phyloP scores from a whole-genome alignment of 169 alveolate species.

The Plasmodium reichenowi region DNA sequence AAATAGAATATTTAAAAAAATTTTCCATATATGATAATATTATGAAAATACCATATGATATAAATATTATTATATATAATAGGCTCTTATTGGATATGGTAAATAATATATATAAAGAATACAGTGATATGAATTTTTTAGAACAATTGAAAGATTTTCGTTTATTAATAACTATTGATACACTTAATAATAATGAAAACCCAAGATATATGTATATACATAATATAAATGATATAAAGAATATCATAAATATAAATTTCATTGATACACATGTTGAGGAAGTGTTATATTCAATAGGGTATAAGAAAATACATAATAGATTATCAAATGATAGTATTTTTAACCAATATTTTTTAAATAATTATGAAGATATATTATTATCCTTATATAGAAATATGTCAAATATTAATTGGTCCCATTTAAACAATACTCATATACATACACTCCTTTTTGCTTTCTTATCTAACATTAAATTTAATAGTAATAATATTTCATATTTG shows the following conservation, averaged over 20 bases:
- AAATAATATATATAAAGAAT: constrained; percentile 20
- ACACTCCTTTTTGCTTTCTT: constrained; percentile 23
- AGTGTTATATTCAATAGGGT: constrained; percentile 44
- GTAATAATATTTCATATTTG: constrained; percentile 52
- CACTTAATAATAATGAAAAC: background rate
- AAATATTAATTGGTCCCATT: constrained; percentile 19
- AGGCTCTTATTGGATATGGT: constrained; percentile 50
- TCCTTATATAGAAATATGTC: constrained; percentile 44
- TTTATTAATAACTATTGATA: constrained; percentile 30
- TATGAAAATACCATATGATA: constrained; percentile 43
- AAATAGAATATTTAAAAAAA: background rate
- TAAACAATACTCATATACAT: constrained; percentile 14
- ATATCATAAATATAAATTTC: constrained; percentile 27
- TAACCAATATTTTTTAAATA: constrained; percentile 32
- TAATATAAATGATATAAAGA: constrained; percentile 37
- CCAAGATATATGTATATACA: constrained; percentile 40
- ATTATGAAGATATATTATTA: constrained; percentile 49
- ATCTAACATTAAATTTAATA: constrained; percentile 42
- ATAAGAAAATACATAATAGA: constrained; percentile 41
- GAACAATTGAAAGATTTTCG: constrained; percentile 25
- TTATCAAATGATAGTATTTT: constrained; percentile 14
- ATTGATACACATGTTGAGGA: constrained; percentile 28
- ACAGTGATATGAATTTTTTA: constrained; percentile 3
- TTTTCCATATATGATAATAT: constrained; percentile 9
- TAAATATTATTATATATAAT: constrained; percentile 35